Conservation (phyloP, 2,329 filamentous ascomycete genomes). For the Celoporthe dispersa region DNA sequence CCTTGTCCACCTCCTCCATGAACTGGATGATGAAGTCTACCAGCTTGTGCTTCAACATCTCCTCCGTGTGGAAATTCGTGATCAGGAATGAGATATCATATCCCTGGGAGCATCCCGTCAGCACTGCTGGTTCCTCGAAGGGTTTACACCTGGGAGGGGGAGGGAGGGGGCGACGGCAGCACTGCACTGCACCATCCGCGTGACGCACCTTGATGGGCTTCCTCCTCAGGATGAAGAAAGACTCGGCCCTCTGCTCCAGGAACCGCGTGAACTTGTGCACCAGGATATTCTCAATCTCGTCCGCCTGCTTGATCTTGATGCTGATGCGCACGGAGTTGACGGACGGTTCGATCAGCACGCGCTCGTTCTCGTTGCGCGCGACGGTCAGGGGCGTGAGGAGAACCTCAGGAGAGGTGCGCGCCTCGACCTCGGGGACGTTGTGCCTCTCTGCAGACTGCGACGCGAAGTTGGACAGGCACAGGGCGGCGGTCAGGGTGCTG, state of each 20-base stretch:
- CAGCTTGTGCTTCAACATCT: constrained; percentile 98
- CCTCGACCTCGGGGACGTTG: constrained; percentile 98
- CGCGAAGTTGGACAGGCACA: constrained; percentile 95
- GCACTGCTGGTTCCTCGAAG: neutral
- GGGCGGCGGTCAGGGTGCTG: constrained; percentile 88
- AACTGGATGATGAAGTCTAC: constrained; percentile 99
- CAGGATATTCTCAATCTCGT: constrained; percentile 97
- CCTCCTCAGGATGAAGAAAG: constrained; percentile 93
- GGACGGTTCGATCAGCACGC: constrained; percentile 92
- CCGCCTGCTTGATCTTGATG: constrained; percentile 99
- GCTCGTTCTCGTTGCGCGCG: constrained; percentile 95
- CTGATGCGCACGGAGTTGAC: constrained; percentile 97
- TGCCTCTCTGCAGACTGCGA: constrained; percentile 96
- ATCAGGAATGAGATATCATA: constrained; percentile 99
- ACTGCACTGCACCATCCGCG: neutral
- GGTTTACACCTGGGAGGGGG: no score
- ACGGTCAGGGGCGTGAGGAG: constrained; percentile 89
- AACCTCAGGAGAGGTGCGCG: constrained; percentile 88
- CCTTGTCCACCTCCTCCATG: constrained; percentile 99
- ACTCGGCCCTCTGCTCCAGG: constrained; percentile 92
- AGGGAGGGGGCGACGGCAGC: neutral
- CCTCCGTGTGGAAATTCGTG: constrained; percentile 97
- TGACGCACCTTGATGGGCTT: constrained; percentile 85
- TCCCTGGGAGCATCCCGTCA: constrained; percentile 58
- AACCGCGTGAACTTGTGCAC: constrained; percentile 99